Conservation (phyloP, 257 asterid genomes). For the Solanum bulbocastanum region DNA sequence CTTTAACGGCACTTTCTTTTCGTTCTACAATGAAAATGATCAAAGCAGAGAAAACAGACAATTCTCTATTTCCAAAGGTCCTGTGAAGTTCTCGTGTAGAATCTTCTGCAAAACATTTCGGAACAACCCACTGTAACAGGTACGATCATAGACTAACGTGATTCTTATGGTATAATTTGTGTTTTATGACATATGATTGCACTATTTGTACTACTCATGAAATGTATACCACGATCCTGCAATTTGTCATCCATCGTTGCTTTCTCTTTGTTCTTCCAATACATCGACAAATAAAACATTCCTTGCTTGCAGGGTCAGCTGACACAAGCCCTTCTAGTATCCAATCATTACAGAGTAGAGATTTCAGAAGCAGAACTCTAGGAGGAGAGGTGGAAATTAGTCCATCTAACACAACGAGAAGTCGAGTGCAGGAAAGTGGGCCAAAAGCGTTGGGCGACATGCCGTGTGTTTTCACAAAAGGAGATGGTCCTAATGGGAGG, state of each 20-base stretch:
- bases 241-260: not conserved
- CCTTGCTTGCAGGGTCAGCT: conserved; percentile 4
- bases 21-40: not conserved
- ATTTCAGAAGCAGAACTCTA: conserved; percentile 5
- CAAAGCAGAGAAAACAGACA: not conserved
- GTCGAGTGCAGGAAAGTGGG: not conserved
- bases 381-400: conserved; percentile 18
- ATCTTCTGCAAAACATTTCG: not conserved
- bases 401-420: conserved; percentile 26
- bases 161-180: not conserved
- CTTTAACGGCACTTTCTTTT: not conserved
- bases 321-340: conserved; percentile 52
- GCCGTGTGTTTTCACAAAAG: conserved; percentile 87
- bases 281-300: not conserved
- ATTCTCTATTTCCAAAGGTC: not conserved
- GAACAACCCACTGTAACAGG: not conserved
- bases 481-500: conserved; percentile 75
- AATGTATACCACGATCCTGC: not conserved
- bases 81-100: not conserved
- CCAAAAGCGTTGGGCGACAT: conserved; percentile 40
- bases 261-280: not conserved
- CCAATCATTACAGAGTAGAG: conserved; percentile 29
- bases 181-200: not conserved
- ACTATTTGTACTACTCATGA: not conserved
- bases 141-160: not conserved